Percentiles rank a stretch among this genome's conserved stretches.
Evolutionary conservation across 495 filamentous ascomycete species (phyloP).

Genomic region (Staphylotrichum longicolle): DNA sequence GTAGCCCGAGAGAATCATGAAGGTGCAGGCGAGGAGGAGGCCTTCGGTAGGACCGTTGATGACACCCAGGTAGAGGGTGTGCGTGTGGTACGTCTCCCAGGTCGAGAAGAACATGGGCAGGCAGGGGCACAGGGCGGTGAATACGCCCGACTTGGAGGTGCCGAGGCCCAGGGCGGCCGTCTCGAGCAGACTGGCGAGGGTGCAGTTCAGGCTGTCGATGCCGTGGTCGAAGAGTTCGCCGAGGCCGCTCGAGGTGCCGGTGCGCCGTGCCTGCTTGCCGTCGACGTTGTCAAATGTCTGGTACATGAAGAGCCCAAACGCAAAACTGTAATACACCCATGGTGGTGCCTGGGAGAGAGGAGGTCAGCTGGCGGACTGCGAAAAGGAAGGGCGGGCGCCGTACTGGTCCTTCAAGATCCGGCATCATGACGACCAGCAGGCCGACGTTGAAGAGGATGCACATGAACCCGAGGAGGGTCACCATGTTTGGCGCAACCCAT

Average conservation of each 20-base stretch:
- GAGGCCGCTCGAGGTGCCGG: constrained; percentile 89
- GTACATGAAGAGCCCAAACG: constrained; percentile 94
- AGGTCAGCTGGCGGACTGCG: constrained; percentile 11
- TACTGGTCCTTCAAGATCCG: constrained; percentile 89
- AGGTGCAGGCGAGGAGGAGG: constrained; percentile 75
- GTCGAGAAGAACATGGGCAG: constrained; percentile 99
- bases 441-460: constrained; percentile 87
- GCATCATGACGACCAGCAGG: constrained; percentile 76
- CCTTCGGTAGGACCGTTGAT: constrained; percentile 98
- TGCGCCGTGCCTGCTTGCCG: constrained; percentile 93
- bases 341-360: constrained; percentile 61
- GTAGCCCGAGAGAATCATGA: constrained; percentile 83
- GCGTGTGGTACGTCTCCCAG: constrained; percentile 98
- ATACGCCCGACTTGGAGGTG: constrained; percentile 74
- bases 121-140: constrained; percentile 86
- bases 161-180: constrained; percentile 90
- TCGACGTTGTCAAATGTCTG: constrained; percentile 98
- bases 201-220: constrained; percentile 97
- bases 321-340: constrained; percentile 95
- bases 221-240: constrained; percentile 98
- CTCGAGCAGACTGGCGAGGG: constrained; percentile 81
- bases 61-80: constrained; percentile 94
- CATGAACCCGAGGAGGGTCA: constrained; percentile 91
- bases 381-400: constrained; percentile 26
- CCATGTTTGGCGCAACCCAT: constrained; percentile 97